Conservation (phyloP, 2,329 filamentous ascomycete species). For the Ophiocordyceps camponoti-rufipedis region DNA sequence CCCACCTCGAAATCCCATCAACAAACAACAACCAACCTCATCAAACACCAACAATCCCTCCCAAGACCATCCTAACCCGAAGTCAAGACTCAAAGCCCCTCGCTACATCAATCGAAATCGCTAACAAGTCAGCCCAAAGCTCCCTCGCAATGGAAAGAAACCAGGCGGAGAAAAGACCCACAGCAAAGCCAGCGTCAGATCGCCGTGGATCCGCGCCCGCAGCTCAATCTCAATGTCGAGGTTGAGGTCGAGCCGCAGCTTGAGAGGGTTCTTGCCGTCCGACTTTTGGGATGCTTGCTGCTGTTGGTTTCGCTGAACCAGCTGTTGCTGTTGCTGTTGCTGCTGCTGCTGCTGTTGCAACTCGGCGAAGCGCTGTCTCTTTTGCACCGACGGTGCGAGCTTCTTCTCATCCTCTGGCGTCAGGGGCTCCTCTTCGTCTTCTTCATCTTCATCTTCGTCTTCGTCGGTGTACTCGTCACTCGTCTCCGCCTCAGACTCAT, state of each 20-base stretch:
- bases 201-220: constrained; percentile 63
- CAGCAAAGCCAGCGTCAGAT: constrained; percentile 56
- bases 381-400: neutral
- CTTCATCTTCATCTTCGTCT: constrained; percentile 1
- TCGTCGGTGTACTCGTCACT: neutral
- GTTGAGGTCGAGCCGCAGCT: constrained; percentile 51
- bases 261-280: constrained; percentile 40
- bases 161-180: constrained; percentile 17
- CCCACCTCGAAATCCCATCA: too few species aligned
- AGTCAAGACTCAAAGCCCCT: neutral
- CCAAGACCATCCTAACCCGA: neutral
- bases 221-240: constrained; percentile 64
- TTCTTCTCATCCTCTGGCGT: constrained; percentile 1
- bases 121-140: constrained; percentile 1
- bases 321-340: constrained; percentile 9
- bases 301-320: constrained; percentile 1
- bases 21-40: too few species aligned
- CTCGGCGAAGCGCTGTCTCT: constrained; percentile 1
- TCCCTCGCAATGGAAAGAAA: too few species aligned
- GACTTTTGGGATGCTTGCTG: constrained; percentile 10
- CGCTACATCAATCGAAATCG: constrained; percentile 1
- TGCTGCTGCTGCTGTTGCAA: constrained; percentile 8
- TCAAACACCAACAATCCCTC: neutral
- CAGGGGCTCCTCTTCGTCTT: constrained; percentile 4
- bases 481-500: constrained; percentile 3